Base-by-base conservation (phyloP, 2,329 filamentous ascomycete genomes). In the Cyphellophora attinorum region DNA sequence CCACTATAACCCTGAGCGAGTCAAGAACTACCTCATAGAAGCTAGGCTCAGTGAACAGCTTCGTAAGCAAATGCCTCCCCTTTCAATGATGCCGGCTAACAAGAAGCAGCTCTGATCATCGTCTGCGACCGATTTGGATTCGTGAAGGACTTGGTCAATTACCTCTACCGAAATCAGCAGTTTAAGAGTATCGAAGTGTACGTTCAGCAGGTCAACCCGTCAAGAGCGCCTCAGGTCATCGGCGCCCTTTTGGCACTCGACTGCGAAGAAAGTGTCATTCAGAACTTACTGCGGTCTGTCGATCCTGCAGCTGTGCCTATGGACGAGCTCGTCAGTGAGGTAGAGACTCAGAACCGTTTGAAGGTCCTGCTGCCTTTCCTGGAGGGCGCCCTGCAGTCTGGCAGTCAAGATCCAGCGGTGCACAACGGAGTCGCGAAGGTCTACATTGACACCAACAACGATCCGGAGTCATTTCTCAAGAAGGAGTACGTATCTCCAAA, bases 111-210 rank as follows among this genome's bases (percentile, higher is more conserved):
- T 28, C 69, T 98, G 35, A 98, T 98, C 63, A 95, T 96, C 50
- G 86, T 98, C 39, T 98, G 93, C 64, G 91, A 98, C 57, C 85
- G 89, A n/a, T 95, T 93, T 74, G 93, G 96, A 67, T 94, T 98
- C 54, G 85, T 96, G 27, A 91, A 98, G 55, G 91, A 98, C 54
- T 64, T 98, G 54, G 85, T 98, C 29, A 74, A 98, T 14, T 95
- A 91, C 63, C 76, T 98, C 6, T 98, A 98, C 69, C 91, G 96
- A 70, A 93, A 93, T 64, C 89, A 98, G 62, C 89, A 96, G 56
- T 98, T 95, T 74, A 86, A 93, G 66, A 94, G 91, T 1, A 98
- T 98, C 46, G 91, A 98, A 65, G 80, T 93, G 6, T 98, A 98
- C 51, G 91, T 98, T 17, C 91, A 98, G 68, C 81, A 85, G 29